Percentiles rank a stretch among this genome's conserved stretches.
Conservation (phyloP, 768 basidiomycete species). For the Nidularia sp. region DNA sequence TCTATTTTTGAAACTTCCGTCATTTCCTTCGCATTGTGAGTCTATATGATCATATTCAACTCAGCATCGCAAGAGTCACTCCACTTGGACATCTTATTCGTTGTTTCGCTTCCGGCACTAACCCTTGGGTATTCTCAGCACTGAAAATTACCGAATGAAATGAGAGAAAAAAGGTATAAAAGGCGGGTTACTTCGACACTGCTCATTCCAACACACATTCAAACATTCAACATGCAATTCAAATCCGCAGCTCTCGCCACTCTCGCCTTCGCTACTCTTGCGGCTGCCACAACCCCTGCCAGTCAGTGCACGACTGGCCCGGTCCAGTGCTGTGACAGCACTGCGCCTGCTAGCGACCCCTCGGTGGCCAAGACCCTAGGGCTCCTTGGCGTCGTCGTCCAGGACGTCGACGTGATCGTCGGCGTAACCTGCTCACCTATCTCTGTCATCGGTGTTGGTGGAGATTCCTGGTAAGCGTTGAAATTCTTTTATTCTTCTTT, state of each 20-base stretch:
- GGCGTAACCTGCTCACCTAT: conserved; percentile 1
- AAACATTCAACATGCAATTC: conserved; percentile 1
- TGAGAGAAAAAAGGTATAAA: too few species aligned
- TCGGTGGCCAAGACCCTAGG: neutral
- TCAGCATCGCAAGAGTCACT: too few species aligned
- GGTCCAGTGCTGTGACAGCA: conserved; percentile 2
- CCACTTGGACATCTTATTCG: too few species aligned
- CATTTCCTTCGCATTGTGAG: too few species aligned
- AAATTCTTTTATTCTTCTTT: neutral
- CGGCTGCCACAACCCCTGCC: conserved; percentile 1
- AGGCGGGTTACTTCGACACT: neutral
- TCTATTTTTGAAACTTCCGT: too few species aligned
- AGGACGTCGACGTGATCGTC: neutral
- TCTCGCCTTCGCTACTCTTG: conserved; percentile 2
- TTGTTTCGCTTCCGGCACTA: too few species aligned
- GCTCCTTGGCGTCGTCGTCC: neutral
- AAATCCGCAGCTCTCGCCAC: neutral
- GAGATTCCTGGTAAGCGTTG: conserved; percentile 1
- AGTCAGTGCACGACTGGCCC: conserved; percentile 1
- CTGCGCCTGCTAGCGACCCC: neutral
- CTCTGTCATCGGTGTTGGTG: neutral
- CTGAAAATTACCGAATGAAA: too few species aligned
- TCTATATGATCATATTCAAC: too few species aligned
- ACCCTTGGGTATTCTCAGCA: too few species aligned
- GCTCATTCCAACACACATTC: neutral